Evolutionary conservation across 129 eudicot genomes (phyloP), one percentile per base, ranked within the genome.

Genomic region (Flaveria trinervia): DNA sequence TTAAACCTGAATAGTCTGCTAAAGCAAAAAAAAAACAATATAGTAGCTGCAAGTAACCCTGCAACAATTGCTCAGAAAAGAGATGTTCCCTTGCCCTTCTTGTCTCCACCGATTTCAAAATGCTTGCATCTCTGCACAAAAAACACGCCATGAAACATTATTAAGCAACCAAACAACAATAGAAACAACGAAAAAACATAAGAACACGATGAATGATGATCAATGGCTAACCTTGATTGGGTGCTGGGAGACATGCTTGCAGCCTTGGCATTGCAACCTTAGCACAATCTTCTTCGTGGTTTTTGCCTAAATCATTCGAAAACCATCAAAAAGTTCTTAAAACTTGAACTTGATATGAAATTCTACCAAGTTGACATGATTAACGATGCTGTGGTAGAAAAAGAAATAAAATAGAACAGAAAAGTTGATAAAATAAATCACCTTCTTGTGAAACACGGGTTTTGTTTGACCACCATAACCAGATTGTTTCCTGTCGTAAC

Each of bases 51-150:
- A 20, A 17, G 51, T 14, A 67, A 41, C 17, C 46, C 69, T 67
- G 52, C 30, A 67, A 67, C 30, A 67, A 18, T 11, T n/a, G 52
- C 30, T 67, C n/a, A 67, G 51, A 67, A 67, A 43, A 67, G 72
- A 9, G 72, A 67, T 41, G 72, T 67, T 67, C 72, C 72, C 72
- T 67, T 67, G 52, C 72, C 72, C 72, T 67, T 67, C 72, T 67
- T 67, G 52, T 67, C 72, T 41, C 72, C 72, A 18, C 72, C 72
- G 3, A 67, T 67, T 44, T 67, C 72, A 41, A 67, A 67, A 43
- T 67, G 72, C 28, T 67, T 67, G 51, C 72, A 67, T 44, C 72
- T 41, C 72, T 67, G 72, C 54, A 41, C 50, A 11, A 39, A 41
- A 67, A 60, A 11, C 22, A 7, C 22, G 16, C 69, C 69, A 30